Evolutionary conservation across 2,329 filamentous ascomycete species (phyloP).

Genomic region (Calonectria montana): DNA sequence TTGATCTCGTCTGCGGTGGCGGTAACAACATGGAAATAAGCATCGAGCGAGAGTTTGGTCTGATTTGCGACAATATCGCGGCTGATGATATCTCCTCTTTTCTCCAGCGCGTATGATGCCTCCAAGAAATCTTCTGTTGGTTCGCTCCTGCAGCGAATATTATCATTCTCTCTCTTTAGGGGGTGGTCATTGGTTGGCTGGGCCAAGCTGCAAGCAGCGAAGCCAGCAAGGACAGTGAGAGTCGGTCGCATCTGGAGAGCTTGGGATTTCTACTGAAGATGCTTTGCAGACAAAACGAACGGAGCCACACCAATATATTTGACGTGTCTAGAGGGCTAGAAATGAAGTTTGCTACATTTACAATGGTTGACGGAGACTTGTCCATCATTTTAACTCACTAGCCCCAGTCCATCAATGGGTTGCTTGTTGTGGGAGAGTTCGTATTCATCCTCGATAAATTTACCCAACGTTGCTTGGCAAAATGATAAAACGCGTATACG

Average conservation of each 20-base stretch:
- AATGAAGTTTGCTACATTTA: not conserved
- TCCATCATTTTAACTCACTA: not conserved
- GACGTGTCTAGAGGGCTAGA: not conserved
- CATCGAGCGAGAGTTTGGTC: not conserved
- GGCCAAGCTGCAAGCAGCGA: not conserved
- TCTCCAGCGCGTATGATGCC: not conserved
- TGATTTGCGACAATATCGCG: not conserved
- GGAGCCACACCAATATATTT: not conserved
- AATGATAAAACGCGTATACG: not conserved
- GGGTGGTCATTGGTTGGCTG: not conserved
- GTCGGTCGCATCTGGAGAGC: not conserved
- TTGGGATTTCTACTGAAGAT: too few relatives aligned
- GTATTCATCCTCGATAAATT: not conserved
- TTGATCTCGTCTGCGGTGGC: not conserved
- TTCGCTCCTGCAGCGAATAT: not conserved
- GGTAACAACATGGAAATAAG: not conserved
- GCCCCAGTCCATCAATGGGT: not conserved
- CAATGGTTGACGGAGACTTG: not conserved
- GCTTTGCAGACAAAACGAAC: not conserved
- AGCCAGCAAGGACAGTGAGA: not conserved
- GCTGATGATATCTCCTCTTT: not conserved
- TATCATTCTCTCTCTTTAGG: too few relatives aligned
- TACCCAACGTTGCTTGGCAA: not conserved
- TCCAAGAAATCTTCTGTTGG: not conserved
- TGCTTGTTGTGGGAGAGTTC: not conserved